A percentile compares a stretch with the other conserved stretches of the same genome.
phyloP scores from a whole-genome alignment of 495 filamentous ascomycete species.

The Glarea lozoyensis region DNA sequence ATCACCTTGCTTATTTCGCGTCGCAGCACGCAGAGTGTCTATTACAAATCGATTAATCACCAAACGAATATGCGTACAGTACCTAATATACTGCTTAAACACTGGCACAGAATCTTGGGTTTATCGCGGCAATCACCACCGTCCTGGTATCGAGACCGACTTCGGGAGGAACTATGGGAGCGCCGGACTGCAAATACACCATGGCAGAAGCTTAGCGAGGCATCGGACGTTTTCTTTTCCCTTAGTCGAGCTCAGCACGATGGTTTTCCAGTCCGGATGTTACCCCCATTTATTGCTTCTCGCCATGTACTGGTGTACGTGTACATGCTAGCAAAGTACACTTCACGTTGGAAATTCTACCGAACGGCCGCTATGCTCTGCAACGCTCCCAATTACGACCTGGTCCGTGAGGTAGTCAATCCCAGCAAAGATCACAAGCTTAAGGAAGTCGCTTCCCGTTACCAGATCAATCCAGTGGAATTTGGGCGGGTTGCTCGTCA shows the following conservation, averaged over 20 bases:
- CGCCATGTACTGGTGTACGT: conserved; percentile 27
- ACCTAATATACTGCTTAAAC: conserved; percentile 18
- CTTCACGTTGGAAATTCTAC: conserved; percentile 41
- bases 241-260: conserved; percentile 36
- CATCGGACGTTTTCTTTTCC: conserved; percentile 44
- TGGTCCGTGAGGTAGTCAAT: conserved; percentile 41
- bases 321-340: conserved; percentile 45
- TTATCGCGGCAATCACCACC: conserved; percentile 30
- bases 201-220: conserved; percentile 37
- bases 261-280: conserved; percentile 26
- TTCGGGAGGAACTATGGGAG: conserved; percentile 38
- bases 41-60: no score
- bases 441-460: conserved; percentile 35
- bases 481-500: conserved; percentile 28
- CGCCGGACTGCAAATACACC: conserved; percentile 25
- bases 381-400: conserved; percentile 20
- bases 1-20: no score
- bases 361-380: conserved; percentile 32
- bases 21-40: no score
- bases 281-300: conserved; percentile 26
- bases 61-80: conserved; percentile 5
- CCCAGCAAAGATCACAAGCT: conserved; percentile 38
- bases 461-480: conserved; percentile 30
- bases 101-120: conserved; percentile 32
- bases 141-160: conserved; percentile 37